A percentile compares a stretch with the other conserved stretches of the same genome.
Evolutionary conservation across 1,139 yeast species (phyloP).

Genomic region (Pichia cactophila): DNA sequence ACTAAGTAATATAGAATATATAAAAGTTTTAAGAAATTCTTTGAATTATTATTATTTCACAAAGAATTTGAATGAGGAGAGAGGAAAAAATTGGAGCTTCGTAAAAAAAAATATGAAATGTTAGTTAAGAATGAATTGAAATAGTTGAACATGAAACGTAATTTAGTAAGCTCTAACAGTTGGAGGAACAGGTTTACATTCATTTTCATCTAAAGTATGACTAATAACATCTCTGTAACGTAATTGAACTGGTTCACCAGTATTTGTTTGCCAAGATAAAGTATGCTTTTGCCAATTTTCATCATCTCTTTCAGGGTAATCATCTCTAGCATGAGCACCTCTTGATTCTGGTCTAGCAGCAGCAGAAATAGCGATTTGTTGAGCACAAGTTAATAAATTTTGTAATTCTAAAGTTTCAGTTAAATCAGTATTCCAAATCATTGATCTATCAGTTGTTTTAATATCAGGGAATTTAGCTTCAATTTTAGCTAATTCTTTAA

Average conservation of each 20-base stretch:
- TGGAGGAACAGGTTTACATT: constrained; percentile 95
- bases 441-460: constrained; percentile 88
- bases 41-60: background rate
- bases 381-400: constrained; percentile 94
- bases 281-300: constrained; percentile 97
- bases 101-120: background rate
- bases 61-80: background rate
- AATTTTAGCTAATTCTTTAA: constrained; percentile 63
- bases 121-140: background rate
- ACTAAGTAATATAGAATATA: background rate
- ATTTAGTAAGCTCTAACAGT: constrained; percentile 75
- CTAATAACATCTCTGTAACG: constrained; percentile 82
- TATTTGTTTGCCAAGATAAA: constrained; percentile 75
- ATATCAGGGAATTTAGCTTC: constrained; percentile 68
- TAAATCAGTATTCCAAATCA: constrained; percentile 98
- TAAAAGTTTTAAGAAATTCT: background rate
- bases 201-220: constrained; percentile 80
- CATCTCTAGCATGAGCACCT: constrained; percentile 99
- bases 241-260: constrained; percentile 67
- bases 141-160: background rate
- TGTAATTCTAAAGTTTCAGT: constrained; percentile 95
- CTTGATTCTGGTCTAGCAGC: constrained; percentile 95
- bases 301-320: constrained; percentile 93
- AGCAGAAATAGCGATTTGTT: constrained; percentile 91
- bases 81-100: background rate